Percentiles rank a stretch among this genome's conserved stretches.
These are phyloP conservation scores for Prunus armeniaca DNA, from an alignment of 306 rosid genomes.

Conservation along the genomic window DNA sequence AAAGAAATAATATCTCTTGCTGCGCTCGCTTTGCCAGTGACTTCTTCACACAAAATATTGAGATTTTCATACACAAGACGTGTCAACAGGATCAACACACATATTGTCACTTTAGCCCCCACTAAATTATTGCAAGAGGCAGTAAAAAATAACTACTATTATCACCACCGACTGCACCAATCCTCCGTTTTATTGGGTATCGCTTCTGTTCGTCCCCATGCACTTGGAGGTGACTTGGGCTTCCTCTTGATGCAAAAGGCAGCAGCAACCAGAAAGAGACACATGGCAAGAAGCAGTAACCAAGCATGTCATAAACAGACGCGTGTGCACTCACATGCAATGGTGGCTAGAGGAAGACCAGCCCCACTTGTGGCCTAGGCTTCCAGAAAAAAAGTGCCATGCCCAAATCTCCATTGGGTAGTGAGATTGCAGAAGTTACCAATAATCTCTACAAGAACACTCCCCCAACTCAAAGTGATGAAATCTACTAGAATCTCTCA, in stretches of 20 bases:
- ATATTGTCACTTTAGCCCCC: not conserved
- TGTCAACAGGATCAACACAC: not conserved
- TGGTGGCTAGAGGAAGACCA: not conserved
- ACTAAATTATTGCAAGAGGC: not conserved
- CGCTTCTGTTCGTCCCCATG: not conserved
- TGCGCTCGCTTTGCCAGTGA: no score
- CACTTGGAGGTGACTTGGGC: not conserved
- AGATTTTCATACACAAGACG: not conserved
- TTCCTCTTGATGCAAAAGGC: not conserved
- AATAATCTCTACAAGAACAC: constrained; percentile 60
- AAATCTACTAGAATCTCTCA: constrained; percentile 58
- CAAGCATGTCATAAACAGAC: not conserved
- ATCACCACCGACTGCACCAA: not conserved
- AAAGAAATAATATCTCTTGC: no score
- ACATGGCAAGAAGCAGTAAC: no score
- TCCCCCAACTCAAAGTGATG: constrained; percentile 47
- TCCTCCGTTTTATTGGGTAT: not conserved
- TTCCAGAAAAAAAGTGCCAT: not conserved
- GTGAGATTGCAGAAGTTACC: constrained; percentile 25
- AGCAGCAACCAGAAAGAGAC: not conserved
- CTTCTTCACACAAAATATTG: not conserved
- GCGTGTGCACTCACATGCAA: not conserved
- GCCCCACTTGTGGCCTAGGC: not conserved
- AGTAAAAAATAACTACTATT: not conserved
- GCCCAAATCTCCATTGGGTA: not conserved